Evolutionary conservation across 2,329 filamentous ascomycete species (phyloP).

Genomic region (Curvularia sp.): DNA sequence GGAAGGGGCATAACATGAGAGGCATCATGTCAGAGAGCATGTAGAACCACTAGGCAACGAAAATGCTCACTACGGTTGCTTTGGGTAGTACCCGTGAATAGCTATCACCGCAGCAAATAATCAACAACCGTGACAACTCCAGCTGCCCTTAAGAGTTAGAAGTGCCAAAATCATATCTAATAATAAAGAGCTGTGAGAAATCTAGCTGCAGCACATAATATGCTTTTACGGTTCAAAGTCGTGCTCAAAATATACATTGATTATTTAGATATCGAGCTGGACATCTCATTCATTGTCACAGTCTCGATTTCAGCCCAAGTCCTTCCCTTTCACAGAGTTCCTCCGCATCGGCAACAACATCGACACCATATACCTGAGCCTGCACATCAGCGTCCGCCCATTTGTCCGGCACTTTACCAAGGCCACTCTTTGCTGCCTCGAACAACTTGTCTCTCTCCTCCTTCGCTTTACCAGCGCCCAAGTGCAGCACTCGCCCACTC

Average conservation of each 20-base stretch:
- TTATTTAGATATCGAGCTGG: background rate
- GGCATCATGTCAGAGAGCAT: constrained; percentile 31
- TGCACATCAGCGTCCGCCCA: constrained; percentile 62
- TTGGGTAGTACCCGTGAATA: background rate
- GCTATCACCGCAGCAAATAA: too few relatives aligned
- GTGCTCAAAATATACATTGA: background rate
- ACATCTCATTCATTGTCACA: background rate
- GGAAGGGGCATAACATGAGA: constrained; percentile 30
- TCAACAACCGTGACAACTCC: too few relatives aligned
- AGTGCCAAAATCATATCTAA: too few relatives aligned
- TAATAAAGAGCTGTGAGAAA: too few relatives aligned
- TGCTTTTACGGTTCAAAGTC: background rate
- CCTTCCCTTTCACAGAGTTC: constrained; percentile 51
- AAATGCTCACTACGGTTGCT: background rate
- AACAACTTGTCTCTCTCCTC: constrained; percentile 65
- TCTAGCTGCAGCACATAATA: background rate
- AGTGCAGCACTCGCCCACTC: constrained; percentile 61
- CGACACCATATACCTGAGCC: constrained; percentile 56
- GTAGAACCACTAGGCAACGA: background rate
- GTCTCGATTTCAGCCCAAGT: constrained; percentile 34
- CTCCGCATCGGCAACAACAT: constrained; percentile 55
- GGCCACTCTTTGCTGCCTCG: constrained; percentile 53
- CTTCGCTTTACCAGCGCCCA: constrained; percentile 65
- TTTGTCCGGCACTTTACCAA: constrained; percentile 57
- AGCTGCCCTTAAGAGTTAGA: too few relatives aligned